Evolutionary conservation across 495 filamentous ascomycete genomes (phyloP), one percentile per base, ranked within the genome.

Genomic region (Daldinia grandis): DNA sequence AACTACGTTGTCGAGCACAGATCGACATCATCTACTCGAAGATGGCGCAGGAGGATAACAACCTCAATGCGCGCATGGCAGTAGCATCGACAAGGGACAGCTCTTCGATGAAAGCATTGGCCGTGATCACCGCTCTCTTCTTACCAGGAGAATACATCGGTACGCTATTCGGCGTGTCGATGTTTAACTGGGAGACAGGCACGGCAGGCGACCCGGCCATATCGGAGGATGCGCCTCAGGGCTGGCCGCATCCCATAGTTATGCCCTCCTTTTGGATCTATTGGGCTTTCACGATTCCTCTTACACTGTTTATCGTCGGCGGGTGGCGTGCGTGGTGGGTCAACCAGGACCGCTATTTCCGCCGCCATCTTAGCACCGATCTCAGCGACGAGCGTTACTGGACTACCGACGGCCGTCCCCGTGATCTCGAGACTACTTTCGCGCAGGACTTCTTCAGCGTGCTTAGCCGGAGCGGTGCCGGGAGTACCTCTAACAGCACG

Each of bases 11-110:
- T 44, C 69, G 76, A n/a, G 76, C 77, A 6, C 77, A 78, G 57
- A 79, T 78, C 38, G 77, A 79, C 47, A 78, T 79, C 28, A 79
- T 79, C 56, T 79, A 74, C 54, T 75, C 76, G 40, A 79, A 76
- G 68, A 76, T 79, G 69, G 75, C 75, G 42, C 76, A 78, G 30
- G 77, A 79, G 35, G 77, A 79, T 31, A 79, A 79, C 58, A 78
- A 76, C 37, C 70, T 79, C 37, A 76, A 73, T 54, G 76, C 76
- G 44, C 75, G 76, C 25, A 79, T 79, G 77, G 77, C 77, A 1
- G 76, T 79, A n/a, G 76, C 77, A 1, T 78, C 77, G 5, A 79
- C 76, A 3, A 72, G 77, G 12, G 77, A 79, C 55, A 76, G 71
- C 37, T 79, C 77, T 0, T 79, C 77, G 10, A 77, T 79, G 74